Conservation (phyloP, 331 rosid genomes). For the Malus hybrid region DNA sequence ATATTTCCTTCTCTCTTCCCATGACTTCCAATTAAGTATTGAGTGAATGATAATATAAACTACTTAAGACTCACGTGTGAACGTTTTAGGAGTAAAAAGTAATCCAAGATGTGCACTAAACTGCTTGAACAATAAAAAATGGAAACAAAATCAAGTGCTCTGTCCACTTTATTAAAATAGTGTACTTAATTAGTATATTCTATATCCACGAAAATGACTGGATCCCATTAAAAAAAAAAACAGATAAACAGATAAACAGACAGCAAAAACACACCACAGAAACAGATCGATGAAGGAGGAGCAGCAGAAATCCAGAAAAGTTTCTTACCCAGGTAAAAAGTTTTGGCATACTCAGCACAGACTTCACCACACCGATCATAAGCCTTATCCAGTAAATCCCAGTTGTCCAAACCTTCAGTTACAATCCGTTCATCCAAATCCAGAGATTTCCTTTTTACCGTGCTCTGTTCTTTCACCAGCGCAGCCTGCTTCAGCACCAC, state of each 20-base stretch:
- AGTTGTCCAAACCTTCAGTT: constrained; percentile 27
- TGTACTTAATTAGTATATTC: neutral
- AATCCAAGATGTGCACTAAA: neutral
- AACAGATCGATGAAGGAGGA: neutral
- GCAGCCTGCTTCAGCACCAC: constrained; percentile 95
- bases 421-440: constrained; percentile 24
- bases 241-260: neutral
- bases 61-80: neutral
- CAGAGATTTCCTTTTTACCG: constrained; percentile 13
- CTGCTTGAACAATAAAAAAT: neutral
- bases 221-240: neutral
- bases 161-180: neutral
- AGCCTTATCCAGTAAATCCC: constrained; percentile 58
- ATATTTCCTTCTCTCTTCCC: neutral
- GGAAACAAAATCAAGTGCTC: neutral
- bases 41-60: neutral
- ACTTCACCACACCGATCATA: constrained; percentile 87
- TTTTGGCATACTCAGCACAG: constrained; percentile 95
- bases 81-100: neutral
- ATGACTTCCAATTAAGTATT: neutral
- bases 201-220: constrained; percentile 2
- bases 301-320: neutral
- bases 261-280: neutral
- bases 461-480: constrained; percentile 40
- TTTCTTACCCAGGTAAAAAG: constrained; percentile 69